Base-by-base conservation (phyloP, 345 rosid species). In the Tarenaya hassleriana region DNA sequence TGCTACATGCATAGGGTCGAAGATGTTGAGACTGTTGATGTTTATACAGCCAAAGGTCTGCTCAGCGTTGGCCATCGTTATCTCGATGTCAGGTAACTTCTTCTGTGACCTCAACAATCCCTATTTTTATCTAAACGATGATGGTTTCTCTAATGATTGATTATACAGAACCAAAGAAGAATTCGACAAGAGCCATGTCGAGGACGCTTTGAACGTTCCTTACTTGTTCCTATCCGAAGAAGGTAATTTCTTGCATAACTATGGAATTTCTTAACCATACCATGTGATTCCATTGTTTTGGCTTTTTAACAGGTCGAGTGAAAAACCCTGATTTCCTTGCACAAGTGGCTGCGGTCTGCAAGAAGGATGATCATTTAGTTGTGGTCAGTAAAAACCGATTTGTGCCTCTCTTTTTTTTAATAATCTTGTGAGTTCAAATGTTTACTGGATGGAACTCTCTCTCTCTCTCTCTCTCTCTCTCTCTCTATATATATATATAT, bases 171-270 rank as follows among this genome's bases (percentile, higher is more conserved):
- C 80, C 18, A 45, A 50, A 32, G 82, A 72, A 72, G 88, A 81
- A 58, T 81, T 64, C 47, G 41, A 35, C 4, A 73, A 72, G 67
- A 61, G 80, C 16, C 84, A 75, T 32, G 50, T 67, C 29, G 73
- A 72, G 14, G 67, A 66, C 41, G 84, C 82, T 7, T 33, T 72
- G 55, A 74, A 76, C 52, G 73, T 74, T 63, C 82, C 84, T 39
- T 73, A 67, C 62, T 57, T 73, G 82, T 78, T 75, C 68, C 68
- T 46, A 34, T 67, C 81, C 7, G 65, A 56, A 41, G 77, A 72
- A 68, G 81, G 83, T 73, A 19, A 59, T 17, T 6, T 11, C 13
- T 6, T 1, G 31, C 33, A 8, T 17, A 18, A n/a, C 7, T 34
- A 37, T 21, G 7, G n/a, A 39, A 37, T 20, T 27, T 14, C 46